phyloP scores from a whole-genome alignment of 1,284 basidiomycete genomes.

The Marasmius fiardii region DNA sequence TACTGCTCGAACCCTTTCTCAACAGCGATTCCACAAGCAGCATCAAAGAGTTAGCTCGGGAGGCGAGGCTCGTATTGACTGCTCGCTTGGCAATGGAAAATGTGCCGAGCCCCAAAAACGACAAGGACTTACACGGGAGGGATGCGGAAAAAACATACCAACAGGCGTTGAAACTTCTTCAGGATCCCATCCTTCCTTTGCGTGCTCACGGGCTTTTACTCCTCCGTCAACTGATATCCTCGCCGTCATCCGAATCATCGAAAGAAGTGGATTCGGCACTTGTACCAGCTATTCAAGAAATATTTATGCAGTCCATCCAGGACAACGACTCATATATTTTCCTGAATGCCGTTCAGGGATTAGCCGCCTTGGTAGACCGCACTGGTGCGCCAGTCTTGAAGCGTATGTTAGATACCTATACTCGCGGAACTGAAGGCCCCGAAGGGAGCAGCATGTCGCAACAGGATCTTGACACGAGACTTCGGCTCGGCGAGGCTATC shows the following conservation, averaged over 20 bases:
- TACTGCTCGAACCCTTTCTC: constrained; percentile 58
- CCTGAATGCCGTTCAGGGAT: constrained; percentile 88
- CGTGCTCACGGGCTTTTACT: constrained; percentile 89
- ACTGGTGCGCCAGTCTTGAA: constrained; percentile 74
- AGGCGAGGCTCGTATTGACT: constrained; percentile 80
- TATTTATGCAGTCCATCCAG: constrained; percentile 84
- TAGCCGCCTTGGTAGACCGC: constrained; percentile 78
- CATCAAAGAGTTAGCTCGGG: constrained; percentile 61
- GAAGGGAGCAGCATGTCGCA: constrained; percentile 46
- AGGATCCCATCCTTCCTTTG: constrained; percentile 94
- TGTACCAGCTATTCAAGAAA: constrained; percentile 80
- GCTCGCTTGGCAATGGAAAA: constrained; percentile 66
- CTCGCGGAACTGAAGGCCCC: constrained; percentile 47
- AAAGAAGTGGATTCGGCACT: constrained; percentile 55
- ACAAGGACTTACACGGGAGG: constrained; percentile 39
- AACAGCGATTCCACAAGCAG: constrained; percentile 37
- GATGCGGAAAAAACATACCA: constrained; percentile 65
- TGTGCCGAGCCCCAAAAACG: constrained; percentile 23
- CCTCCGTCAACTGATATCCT: constrained; percentile 72
- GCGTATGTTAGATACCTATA: constrained; percentile 64
- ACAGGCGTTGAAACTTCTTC: constrained; percentile 82
- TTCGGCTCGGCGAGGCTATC: constrained; percentile 89
- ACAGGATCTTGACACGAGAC: constrained; percentile 72
- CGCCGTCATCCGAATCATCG: constrained; percentile 20
- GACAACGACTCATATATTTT: constrained; percentile 97